These are phyloP conservation scores for Candida endomychidarum DNA, from an alignment of 805 yeast genomes.

Conservation along the genomic window DNA sequence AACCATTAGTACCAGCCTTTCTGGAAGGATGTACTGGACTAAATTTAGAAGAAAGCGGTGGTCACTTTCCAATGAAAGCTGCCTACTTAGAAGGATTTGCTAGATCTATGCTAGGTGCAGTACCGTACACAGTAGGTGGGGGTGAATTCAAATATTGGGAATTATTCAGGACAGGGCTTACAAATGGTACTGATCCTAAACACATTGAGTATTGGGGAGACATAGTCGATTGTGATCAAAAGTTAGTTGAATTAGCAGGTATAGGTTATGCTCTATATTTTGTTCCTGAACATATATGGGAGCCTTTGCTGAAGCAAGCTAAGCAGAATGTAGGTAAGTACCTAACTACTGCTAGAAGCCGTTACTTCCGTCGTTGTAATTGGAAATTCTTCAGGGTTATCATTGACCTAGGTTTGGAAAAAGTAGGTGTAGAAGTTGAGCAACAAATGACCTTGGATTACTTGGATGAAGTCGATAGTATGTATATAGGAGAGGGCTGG, in stretches of 20 bases:
- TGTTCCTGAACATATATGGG: conserved; percentile 26
- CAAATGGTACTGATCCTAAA: conserved; percentile 27
- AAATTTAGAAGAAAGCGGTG: conserved; percentile 20
- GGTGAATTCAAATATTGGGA: conserved; percentile 22
- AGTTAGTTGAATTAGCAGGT: conserved; percentile 30
- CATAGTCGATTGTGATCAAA: conserved; percentile 21
- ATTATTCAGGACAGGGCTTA: conserved; percentile 22
- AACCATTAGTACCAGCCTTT: conserved; percentile 14
- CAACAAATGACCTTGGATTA: conserved; percentile 17
- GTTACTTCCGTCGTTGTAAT: conserved; percentile 19
- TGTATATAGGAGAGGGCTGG: conserved; percentile 29
- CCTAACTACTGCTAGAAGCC: conserved; percentile 18
- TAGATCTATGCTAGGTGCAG: conserved; percentile 29
- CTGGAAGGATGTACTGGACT: conserved; percentile 17
- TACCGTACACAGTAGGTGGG: conserved; percentile 23
- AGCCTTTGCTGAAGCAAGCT: conserved; percentile 21
- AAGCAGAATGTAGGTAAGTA: conserved; percentile 19
- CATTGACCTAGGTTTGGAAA: conserved; percentile 26
- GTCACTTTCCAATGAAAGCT: conserved; percentile 21
- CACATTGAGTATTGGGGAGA: conserved; percentile 29
- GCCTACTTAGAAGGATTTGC: conserved; percentile 28
- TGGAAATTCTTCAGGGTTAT: conserved; percentile 30
- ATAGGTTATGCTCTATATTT: conserved; percentile 24
- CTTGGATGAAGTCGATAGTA: conserved; percentile 21
- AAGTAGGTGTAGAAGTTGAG: conserved; percentile 19